Evolutionary conservation across 768 basidiomycete genomes (phyloP).

Genomic region (Boletellus ananas): DNA sequence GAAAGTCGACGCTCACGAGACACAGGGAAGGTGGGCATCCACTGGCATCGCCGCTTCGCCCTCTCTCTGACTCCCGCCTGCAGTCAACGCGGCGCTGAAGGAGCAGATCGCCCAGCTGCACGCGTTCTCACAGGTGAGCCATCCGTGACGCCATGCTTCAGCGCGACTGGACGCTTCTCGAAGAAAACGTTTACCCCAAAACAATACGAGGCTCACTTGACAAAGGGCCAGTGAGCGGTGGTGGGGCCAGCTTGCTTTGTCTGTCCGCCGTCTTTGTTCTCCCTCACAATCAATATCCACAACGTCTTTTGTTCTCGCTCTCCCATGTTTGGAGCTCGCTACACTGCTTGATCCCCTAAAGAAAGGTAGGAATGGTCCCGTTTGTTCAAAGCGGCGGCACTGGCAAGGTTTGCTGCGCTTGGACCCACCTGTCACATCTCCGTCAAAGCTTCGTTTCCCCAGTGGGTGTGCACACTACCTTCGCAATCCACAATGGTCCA

Average conservation of each 20-base stretch:
- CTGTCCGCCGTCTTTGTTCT: constrained; percentile 5
- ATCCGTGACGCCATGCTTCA: neutral
- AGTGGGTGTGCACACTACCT: neutral
- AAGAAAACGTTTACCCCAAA: constrained; percentile 74
- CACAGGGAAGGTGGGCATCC: constrained; percentile 60
- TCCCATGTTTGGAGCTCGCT: constrained; percentile 1
- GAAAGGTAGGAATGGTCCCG: neutral
- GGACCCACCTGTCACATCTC: neutral
- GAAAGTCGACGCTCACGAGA: constrained; percentile 72
- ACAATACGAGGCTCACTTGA: constrained; percentile 54
- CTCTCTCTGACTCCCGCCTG: constrained; percentile 4
- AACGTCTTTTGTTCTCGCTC: neutral
- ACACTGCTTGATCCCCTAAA: neutral
- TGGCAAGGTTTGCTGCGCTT: constrained; percentile 6
- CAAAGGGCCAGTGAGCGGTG: constrained; percentile 26
- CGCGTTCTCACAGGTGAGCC: constrained; percentile 79
- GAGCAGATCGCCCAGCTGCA: constrained; percentile 75
- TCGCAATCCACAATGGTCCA: constrained; percentile 3
- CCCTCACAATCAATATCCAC: neutral
- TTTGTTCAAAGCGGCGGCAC: neutral
- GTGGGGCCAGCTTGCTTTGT: neutral
- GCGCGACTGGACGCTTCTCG: neutral
- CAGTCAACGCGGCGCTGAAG: constrained; percentile 78
- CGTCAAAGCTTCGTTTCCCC: constrained; percentile 1
- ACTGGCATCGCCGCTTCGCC: neutral